Evolutionary conservation across 192 early-diverging fungal species (phyloP).

Genomic region (Backusella psychrophila): DNA sequence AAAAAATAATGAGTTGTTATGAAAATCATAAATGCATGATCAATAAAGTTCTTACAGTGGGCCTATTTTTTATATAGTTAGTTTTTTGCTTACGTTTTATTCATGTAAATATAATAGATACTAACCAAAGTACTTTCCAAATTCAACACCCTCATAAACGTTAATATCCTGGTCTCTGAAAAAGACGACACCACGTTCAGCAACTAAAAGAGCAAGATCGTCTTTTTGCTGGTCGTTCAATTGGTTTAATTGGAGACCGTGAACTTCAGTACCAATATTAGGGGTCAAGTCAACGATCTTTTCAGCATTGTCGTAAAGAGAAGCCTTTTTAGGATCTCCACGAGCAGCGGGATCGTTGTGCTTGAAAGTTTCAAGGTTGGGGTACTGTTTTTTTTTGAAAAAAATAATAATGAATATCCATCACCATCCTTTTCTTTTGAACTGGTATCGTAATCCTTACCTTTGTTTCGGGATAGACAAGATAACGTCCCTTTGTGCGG

Average conservation of each 20-base stretch:
- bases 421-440: not conserved
- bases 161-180: slow-evolving; percentile 37
- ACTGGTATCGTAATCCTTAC: not conserved
- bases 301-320: slow-evolving; percentile 24
- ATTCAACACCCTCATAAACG: slow-evolving; percentile 22
- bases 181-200: slow-evolving; percentile 39
- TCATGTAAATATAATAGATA: not conserved
- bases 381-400: slow-evolving; percentile 3
- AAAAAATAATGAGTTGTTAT: not conserved
- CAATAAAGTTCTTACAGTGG: slow-evolving; percentile 3
- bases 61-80: not conserved
- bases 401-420: no score
- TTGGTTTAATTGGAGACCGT: slow-evolving; percentile 28
- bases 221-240: slow-evolving; percentile 35
- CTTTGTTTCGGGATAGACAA: slow-evolving; percentile 23
- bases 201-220: slow-evolving; percentile 34
- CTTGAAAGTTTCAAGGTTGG: slow-evolving; percentile 18
- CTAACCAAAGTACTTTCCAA: slow-evolving; percentile 32
- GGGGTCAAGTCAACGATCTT: slow-evolving; percentile 25
- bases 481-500: slow-evolving; percentile 19
- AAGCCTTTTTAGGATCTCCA: slow-evolving; percentile 27
- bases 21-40: not conserved
- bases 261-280: slow-evolving; percentile 39
- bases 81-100: not conserved
- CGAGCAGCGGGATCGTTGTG: slow-evolving; percentile 32